Base-by-base conservation (phyloP, 176 grass and related monocot species). In the Oryza meridionalis region DNA sequence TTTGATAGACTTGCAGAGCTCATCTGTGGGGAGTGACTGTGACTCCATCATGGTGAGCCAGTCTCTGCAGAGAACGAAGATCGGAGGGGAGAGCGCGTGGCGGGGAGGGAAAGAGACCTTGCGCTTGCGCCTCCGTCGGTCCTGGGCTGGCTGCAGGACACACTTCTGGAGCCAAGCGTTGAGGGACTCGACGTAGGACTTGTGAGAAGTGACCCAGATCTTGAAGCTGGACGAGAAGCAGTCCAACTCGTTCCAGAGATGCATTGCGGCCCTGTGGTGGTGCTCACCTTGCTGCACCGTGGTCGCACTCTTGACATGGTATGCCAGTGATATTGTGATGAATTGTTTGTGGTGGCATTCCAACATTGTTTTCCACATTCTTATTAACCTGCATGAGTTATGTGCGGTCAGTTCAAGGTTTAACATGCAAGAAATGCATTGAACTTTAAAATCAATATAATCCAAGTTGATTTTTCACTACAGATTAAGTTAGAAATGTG, bases 331-430 rank as follows among this genome's bases (percentile, higher is more conserved):
- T 76, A 96, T 99, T 53, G 89, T 99, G 84, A 96, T 99, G 84
- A 96, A 99, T 45, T 99, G 96, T 43, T 90, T 79, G 79, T 96
- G 96, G 84, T 99, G 96, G 76, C 96, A 99, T 82, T 99, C 91
- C 13, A 99, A 84, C 96, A 99, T 96, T 58, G 84, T 75, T 86
- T 92, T 99, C 96, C 91, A 99, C 96, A 99, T 99, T 77, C 90
- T 94, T 69, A 94, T 96, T 43, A 99, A 80, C 86, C 96, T 99
- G 78, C 69, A 81, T 62, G 42, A 64, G 13, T 15, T 19, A 74
- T 65, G 25, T 62, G 68, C 7, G 26, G n/a, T 67, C 31, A 82
- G 16, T 67, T 67, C 58, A 82, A 38, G 65, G 68, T 77, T 40
- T 9, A 45, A 55, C 16, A 8, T 4, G 70, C 5, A 64, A 26